Percentiles rank a stretch among this genome's conserved stretches.
These are phyloP conservation scores for Geosmithia morbida DNA, from an alignment of 2,329 filamentous ascomycete genomes.

Conservation along the genomic window DNA sequence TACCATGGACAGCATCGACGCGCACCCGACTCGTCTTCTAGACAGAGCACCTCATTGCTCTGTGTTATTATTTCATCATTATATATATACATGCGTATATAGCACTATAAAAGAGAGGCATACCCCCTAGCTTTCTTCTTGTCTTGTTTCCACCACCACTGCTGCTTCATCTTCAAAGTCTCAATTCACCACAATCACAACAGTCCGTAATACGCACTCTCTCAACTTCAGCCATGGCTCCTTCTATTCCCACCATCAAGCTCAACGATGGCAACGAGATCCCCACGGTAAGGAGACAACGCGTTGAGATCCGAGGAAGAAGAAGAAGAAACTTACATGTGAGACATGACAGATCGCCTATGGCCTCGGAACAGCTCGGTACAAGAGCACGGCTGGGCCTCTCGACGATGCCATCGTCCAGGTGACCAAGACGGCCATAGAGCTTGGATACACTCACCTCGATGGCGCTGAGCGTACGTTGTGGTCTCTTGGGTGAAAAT, in stretches of 20 bases:
- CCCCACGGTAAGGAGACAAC: slow-evolving; percentile 54
- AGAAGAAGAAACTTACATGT: background rate
- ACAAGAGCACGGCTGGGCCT: slow-evolving; percentile 22
- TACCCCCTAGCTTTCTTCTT: no score
- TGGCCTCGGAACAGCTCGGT: slow-evolving; percentile 1
- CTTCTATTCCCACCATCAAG: slow-evolving; percentile 40
- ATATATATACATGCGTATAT: no score
- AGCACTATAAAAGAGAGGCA: no score
- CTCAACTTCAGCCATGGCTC: background rate
- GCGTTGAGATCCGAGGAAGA: no score
- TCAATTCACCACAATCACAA: no score
- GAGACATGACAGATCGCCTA: slow-evolving; percentile 3
- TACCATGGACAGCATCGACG: no score
- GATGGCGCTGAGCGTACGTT: slow-evolving; percentile 56
- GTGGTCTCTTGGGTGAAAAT: background rate
- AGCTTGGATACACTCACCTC: slow-evolving; percentile 56
- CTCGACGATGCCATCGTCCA: slow-evolving; percentile 39
- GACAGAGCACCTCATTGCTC: no score
- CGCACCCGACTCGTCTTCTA: no score
- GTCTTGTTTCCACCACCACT: no score
- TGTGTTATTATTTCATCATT: no score
- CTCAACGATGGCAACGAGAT: slow-evolving; percentile 63
- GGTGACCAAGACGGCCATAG: slow-evolving; percentile 45
- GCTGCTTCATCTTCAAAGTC: no score
- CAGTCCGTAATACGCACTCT: no score